Evolutionary conservation across 805 yeast species (phyloP).

Genomic region (Teunomyces gatunensis): DNA sequence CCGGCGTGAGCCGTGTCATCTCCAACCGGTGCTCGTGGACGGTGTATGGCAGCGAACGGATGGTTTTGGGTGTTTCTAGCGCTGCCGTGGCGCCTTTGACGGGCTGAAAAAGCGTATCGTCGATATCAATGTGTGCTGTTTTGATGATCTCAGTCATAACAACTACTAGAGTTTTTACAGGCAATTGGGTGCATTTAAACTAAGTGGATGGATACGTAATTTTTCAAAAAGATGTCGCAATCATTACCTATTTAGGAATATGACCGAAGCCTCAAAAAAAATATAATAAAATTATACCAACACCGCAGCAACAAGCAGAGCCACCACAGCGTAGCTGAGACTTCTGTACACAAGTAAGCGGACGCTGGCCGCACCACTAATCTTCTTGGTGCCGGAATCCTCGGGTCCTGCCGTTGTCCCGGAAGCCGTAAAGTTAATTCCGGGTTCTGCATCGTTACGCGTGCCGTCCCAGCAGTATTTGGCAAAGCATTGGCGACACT

Average conservation of each 20-base stretch:
- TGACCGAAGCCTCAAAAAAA: no score
- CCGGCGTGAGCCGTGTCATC: constrained; percentile 17
- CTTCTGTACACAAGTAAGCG: neutral
- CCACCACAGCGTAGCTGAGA: neutral
- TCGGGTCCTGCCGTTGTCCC: constrained; percentile 35
- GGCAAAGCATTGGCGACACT: constrained; percentile 22
- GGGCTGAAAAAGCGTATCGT: constrained; percentile 13
- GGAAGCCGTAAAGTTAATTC: constrained; percentile 37
- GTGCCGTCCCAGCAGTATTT: constrained; percentile 28
- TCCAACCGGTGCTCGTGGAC: constrained; percentile 26
- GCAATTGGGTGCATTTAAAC: no score
- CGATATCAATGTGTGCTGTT: constrained; percentile 12
- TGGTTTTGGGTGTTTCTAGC: constrained; percentile 1
- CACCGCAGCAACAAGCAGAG: neutral
- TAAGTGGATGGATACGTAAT: neutral
- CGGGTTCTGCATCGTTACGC: constrained; percentile 10
- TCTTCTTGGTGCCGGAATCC: constrained; percentile 12
- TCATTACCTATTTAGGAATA: neutral
- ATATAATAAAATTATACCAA: neutral
- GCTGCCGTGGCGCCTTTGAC: constrained; percentile 6
- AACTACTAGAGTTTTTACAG: neutral
- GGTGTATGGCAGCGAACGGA: constrained; percentile 30
- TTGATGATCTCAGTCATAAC: neutral
- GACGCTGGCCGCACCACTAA: neutral
- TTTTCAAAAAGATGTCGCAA: neutral